Base-by-base conservation (phyloP, 768 basidiomycete genomes). In the Ramaria rubella region DNA sequence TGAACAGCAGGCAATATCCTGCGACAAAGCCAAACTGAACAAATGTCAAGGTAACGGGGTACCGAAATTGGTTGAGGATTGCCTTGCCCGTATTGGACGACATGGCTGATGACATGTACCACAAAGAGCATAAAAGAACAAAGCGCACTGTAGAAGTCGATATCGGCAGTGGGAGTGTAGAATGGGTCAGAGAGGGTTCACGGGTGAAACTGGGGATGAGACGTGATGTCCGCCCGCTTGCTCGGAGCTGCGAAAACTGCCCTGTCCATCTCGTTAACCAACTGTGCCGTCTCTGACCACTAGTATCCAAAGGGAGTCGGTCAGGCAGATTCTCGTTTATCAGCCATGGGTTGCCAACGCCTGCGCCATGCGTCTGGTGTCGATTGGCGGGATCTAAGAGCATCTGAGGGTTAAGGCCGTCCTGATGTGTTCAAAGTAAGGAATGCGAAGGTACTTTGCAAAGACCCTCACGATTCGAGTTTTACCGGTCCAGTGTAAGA, bases 21-120 rank as follows among this genome's bases (percentile, higher is more conserved):
- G 92, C 88, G 49, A 97, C 87, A 69, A 98, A 96, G 61, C 86
- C 94, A 67, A 99, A 99, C 68, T 99, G 96, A 65, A 99, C 80
- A 67, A 99, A 91, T 36, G 96, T 99, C 67, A 99, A 83, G 60
- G 96, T 98, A 66, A 99, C 81, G 4, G 96, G 96, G 72, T 90
- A 97, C 52, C 85, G 81, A 72, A 97, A 99, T 63, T 87, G 86
- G 62, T 78, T 94, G 63, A 99, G 78, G 71, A 99, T 94, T 44
- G 87, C 81, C 69, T 99, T 99, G 57, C 94, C 96, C 1, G 95
- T 97, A 67, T 97, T 98, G 40, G 92, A 95, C 2, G 93, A 94
- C 50, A 98, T 71, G 1, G 95, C 95, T 5, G 94, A 96, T 3
- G 87, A 84, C 15, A 84, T 79, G 72, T 99, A 99, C 96, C 96